Evolutionary conservation across 2,329 filamentous ascomycete genomes (phyloP), one percentile per base, ranked within the genome.

Genomic region (Cercospora sp.): DNA sequence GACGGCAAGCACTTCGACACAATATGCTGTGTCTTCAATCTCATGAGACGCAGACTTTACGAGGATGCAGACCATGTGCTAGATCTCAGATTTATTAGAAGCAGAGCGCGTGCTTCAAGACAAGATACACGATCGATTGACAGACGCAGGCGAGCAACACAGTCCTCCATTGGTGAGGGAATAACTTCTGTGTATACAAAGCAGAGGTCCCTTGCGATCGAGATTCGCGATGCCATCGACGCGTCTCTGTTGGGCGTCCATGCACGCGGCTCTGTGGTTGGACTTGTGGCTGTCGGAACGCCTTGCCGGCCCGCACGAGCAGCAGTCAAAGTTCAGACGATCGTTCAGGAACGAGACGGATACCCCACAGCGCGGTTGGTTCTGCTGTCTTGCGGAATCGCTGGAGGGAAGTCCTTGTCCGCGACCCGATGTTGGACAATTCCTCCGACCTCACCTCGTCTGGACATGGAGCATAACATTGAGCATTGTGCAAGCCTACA

Each of bases 201-300:
- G 42, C 7, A 51, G 18, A 51, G 8, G 45, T 23, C 2, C 45
- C 12, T 28, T n/a, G 31, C 61, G 63, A 65, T 65, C 63, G 63
- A 30, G 39, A 33, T 60, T 61, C 39, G 16, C 42, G 30, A 48
- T 31, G 18, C 13, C 57, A 65, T 65, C 64, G 64, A 39, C 45
- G 42, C 58, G 39, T 39, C 39, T 28, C 26, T 26, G n/a, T 61
- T 45, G 64, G 64, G 64, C 64, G 42, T 61, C 60, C 39, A 65
- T 65, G 64, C 64, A 65, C 36, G 42, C 64, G 39, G 58, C 57
- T 65, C 39, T 53, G 64, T 61, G 58, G 58, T 61, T 61, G 57
- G 64, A 57, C 31, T 30, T 57, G 64, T 60, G 64, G 64, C 64
- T 60, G 59, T 30, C 57, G 64, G 57, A 57, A 45, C 45, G 57